Percentiles rank a stretch among this genome's conserved stretches.
phyloP scores from a whole-genome alignment of 1,284 basidiomycete genomes.

The Moesziomyces sp. region DNA sequence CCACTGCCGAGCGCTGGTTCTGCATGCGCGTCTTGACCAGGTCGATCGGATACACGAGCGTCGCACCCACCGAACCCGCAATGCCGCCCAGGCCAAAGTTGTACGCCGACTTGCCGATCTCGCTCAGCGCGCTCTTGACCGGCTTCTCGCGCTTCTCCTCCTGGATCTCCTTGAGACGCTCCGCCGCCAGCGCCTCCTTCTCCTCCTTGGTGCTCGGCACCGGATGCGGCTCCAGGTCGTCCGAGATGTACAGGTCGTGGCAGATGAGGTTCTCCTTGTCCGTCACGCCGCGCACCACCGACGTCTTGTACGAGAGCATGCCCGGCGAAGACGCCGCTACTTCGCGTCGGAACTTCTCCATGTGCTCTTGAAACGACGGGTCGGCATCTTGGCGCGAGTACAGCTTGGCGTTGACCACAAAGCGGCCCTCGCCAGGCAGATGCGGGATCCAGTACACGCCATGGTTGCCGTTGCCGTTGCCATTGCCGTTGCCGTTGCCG shows the following conservation, averaged over 20 bases:
- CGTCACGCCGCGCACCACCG: constrained; percentile 49
- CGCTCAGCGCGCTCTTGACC: constrained; percentile 38
- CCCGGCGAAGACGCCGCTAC: constrained; percentile 59
- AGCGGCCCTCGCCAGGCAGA: constrained; percentile 60
- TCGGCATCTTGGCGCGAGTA: constrained; percentile 57
- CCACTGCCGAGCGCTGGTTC: constrained; percentile 76
- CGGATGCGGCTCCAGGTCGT: constrained; percentile 62
- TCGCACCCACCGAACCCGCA: constrained; percentile 89
- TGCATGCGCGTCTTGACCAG: constrained; percentile 90
- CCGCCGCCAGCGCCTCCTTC: constrained; percentile 17
- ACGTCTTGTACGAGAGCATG: constrained; percentile 61
- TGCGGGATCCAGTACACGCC: constrained; percentile 56
- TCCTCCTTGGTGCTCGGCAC: constrained; percentile 20
- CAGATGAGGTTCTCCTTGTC: constrained; percentile 60
- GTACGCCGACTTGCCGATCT: constrained; percentile 72
- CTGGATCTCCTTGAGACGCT: constrained; percentile 35
- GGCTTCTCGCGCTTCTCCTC: constrained; percentile 39
- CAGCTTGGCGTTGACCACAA: constrained; percentile 60
- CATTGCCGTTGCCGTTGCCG: constrained; percentile 5
- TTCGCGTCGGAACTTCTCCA: constrained; percentile 57
- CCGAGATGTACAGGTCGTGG: constrained; percentile 60
- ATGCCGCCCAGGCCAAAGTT: constrained; percentile 90
- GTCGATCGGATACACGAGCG: constrained; percentile 92
- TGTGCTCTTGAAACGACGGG: constrained; percentile 55
- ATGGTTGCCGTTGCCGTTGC: constrained; percentile 26